phyloP scores from a whole-genome alignment of 2,329 filamentous ascomycete species.

The Lasiodiplodia sp. region DNA sequence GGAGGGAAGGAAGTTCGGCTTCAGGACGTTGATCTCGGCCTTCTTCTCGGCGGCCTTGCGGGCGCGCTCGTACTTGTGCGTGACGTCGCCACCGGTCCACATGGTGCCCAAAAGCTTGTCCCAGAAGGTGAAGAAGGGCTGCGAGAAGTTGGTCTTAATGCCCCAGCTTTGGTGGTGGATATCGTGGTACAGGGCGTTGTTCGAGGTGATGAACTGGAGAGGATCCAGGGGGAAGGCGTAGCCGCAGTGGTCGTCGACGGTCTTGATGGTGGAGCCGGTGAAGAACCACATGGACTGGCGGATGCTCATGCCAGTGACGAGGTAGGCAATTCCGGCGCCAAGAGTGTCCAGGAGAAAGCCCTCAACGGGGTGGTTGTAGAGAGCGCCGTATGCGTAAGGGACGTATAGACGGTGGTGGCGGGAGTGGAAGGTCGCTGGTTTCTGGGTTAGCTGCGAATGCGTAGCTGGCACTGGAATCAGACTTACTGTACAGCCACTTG shows the following conservation, averaged over 20 bases:
- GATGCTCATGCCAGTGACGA: slow-evolving; percentile 80
- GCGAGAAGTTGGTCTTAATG: slow-evolving; percentile 93
- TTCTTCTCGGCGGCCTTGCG: slow-evolving; percentile 64
- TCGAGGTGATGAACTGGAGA: slow-evolving; percentile 87
- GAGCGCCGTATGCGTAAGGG: slow-evolving; percentile 93
- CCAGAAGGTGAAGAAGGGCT: slow-evolving; percentile 97
- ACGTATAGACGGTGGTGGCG: slow-evolving; percentile 97
- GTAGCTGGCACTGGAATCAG: not conserved
- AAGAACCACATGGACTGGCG: slow-evolving; percentile 92
- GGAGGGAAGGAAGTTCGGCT: slow-evolving; percentile 34
- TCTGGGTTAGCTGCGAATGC: not conserved
- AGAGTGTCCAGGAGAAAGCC: slow-evolving; percentile 92
- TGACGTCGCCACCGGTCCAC: slow-evolving; percentile 75
- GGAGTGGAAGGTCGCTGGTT: slow-evolving; percentile 83
- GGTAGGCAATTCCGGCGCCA: slow-evolving; percentile 84
- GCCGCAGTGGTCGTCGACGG: slow-evolving; percentile 96
- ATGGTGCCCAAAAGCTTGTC: slow-evolving; percentile 82
- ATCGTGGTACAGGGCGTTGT: slow-evolving; percentile 96
- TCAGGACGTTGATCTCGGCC: slow-evolving; percentile 55
- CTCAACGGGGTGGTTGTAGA: slow-evolving; percentile 96
- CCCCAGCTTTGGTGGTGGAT: slow-evolving; percentile 99
- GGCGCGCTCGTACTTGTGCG: slow-evolving; percentile 64
- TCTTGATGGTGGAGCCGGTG: slow-evolving; percentile 88
- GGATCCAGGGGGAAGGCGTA: slow-evolving; percentile 97
- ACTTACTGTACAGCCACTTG: slow-evolving; percentile 93